Conservation (phyloP, 2,329 filamentous ascomycete species). For the Fusarium agapanthi region DNA sequence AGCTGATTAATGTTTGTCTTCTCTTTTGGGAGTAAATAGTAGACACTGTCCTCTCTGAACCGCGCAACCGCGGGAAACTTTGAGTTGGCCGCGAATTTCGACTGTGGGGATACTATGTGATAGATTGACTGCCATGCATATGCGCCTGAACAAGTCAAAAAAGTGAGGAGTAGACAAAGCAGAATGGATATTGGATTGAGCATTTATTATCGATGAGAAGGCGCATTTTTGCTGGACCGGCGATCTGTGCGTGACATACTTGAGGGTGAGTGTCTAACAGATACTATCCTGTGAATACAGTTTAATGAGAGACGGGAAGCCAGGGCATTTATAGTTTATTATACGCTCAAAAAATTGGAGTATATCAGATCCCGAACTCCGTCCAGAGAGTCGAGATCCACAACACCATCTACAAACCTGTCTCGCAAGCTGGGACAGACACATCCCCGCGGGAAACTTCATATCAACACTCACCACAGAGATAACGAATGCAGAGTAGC, state of each 20-base stretch:
- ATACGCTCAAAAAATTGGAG: not conserved
- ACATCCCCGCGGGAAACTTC: slow-evolving; percentile 19
- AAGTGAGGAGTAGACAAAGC: not conserved
- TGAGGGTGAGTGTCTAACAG: not conserved
- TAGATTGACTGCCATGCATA: not conserved
- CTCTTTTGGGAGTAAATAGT: not conserved
- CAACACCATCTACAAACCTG: too few relatives aligned
- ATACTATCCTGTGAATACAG: not conserved
- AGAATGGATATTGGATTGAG: not conserved
- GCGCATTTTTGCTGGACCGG: too few relatives aligned
- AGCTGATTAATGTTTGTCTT: not conserved
- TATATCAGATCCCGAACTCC: not conserved
- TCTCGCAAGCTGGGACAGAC: not conserved
- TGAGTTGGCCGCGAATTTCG: slow-evolving; percentile 1
- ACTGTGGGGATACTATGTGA: not conserved
- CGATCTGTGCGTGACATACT: too few relatives aligned
- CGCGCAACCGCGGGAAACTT: slow-evolving; percentile 15
- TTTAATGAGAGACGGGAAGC: not conserved
- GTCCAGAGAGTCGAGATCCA: not conserved
- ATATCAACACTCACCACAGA: not conserved
- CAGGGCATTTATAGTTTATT: too few relatives aligned
- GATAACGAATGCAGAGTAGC: slow-evolving; percentile 1
- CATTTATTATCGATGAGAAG: too few relatives aligned
- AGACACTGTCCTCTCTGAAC: not conserved
- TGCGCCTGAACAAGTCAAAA: not conserved